These are phyloP conservation scores for Epichloe hybrida DNA, from an alignment of 2,329 filamentous ascomycete genomes.

Conservation along the genomic window DNA sequence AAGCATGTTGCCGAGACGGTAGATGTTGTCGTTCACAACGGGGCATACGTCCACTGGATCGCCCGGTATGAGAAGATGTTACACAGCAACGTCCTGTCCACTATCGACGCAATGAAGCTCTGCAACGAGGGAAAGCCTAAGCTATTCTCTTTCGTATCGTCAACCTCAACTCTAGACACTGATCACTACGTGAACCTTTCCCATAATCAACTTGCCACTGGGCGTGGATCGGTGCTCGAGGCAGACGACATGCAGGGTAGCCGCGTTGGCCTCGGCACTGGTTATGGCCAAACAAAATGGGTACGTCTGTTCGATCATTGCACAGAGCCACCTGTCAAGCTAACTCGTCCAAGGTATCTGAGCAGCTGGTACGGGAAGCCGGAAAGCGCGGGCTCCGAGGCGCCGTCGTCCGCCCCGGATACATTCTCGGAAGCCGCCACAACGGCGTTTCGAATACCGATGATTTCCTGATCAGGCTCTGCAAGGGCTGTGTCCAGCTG, in stretches of 20 bases:
- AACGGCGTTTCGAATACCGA: conserved; percentile 68
- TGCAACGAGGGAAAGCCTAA: conserved; percentile 70
- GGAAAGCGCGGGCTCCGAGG: conserved; percentile 63
- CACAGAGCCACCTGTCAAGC: too few species aligned
- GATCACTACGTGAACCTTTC: conserved; percentile 70
- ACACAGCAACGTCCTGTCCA: conserved; percentile 66
- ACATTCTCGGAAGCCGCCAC: conserved; percentile 61
- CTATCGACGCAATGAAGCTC: conserved; percentile 60
- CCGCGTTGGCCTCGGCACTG: conserved; percentile 62
- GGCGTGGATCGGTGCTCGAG: conserved; percentile 52
- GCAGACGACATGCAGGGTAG: conserved; percentile 68
- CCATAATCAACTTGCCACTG: conserved; percentile 31
- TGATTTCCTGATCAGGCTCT: conserved; percentile 77
- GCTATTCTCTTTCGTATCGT: conserved; percentile 65
- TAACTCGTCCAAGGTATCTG: conserved; percentile 25
- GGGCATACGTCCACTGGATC: conserved; percentile 72
- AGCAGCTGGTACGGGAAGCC: conserved; percentile 62
- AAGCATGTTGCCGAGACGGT: conserved; percentile 48
- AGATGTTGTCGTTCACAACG: conserved; percentile 72
- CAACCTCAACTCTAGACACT: conserved; percentile 63
- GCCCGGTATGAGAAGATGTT: conserved; percentile 60
- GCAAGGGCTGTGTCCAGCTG: conserved; percentile 80
- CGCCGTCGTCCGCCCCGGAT: conserved; percentile 69
- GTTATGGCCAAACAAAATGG: conserved; percentile 91
- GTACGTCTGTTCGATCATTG: conserved; percentile 15